Conservation (phyloP, 208 protist species). For the Leptomonas pyrrhocoris region DNA sequence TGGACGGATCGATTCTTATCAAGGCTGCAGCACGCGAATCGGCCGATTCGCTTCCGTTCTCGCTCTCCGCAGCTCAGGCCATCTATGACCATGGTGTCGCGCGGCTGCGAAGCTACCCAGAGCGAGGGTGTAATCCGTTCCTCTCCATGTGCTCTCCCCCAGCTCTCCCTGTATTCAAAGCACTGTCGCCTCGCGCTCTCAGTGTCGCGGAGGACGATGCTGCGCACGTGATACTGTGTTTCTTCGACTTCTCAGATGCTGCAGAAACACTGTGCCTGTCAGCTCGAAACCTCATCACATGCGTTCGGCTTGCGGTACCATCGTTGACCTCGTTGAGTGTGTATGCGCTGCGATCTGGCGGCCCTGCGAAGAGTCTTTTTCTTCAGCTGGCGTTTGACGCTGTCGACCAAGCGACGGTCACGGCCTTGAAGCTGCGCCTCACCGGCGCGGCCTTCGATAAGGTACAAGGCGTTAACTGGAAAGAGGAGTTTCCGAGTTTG, state of each 20-base stretch:
- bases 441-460: neutral
- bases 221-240: conserved; percentile 28
- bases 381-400: conserved; percentile 47
- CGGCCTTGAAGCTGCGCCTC: conserved; percentile 9
- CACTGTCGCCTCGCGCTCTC: conserved; percentile 30
- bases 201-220: neutral
- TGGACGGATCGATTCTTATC: conserved; percentile 37
- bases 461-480: conserved; percentile 17
- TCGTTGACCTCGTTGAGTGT: conserved; percentile 40
- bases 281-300: conserved; percentile 63
- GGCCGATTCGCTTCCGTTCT: conserved; percentile 17
- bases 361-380: conserved; percentile 39
- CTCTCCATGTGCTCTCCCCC: conserved; percentile 17
- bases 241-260: conserved; percentile 47
- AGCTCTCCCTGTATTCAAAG: conserved; percentile 24
- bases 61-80: conserved; percentile 14
- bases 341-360: conserved; percentile 50
- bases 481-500: conserved; percentile 25
- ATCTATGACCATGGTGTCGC: conserved; percentile 37
- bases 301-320: conserved; percentile 52
- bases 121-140: conserved; percentile 54
- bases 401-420: conserved; percentile 19
- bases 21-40: conserved; percentile 16
- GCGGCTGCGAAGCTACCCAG: conserved; percentile 30
- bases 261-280: conserved; percentile 41